A percentile compares a stretch with the other conserved stretches of the same genome.
These are phyloP conservation scores for Clavispora fructus DNA, from an alignment of 805 yeast genomes.

Conservation along the genomic window DNA sequence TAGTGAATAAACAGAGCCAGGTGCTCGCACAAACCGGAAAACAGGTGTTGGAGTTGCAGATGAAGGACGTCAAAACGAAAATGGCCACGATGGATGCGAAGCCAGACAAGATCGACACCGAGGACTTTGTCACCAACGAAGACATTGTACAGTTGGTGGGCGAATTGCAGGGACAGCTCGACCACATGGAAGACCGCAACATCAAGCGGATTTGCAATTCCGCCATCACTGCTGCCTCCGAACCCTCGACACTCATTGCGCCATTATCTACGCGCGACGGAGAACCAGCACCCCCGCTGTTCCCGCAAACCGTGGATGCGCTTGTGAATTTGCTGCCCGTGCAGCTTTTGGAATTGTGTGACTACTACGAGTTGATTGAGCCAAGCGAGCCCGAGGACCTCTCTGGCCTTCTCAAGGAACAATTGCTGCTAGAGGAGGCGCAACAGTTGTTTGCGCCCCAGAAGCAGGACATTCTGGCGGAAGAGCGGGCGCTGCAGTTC, in stretches of 20 bases:
- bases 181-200: slow-evolving; percentile 69
- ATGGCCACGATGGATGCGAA: slow-evolving; percentile 11
- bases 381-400: slow-evolving; percentile 11
- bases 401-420: slow-evolving; percentile 8
- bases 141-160: slow-evolving; percentile 84
- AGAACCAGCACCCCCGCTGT: slow-evolving; percentile 49
- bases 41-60: slow-evolving; percentile 66
- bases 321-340: slow-evolving; percentile 44
- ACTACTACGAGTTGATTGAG: slow-evolving; percentile 73
- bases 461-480: slow-evolving; percentile 4
- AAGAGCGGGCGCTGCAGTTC: slow-evolving; percentile 17
- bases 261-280: slow-evolving; percentile 80
- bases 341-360: slow-evolving; percentile 49
- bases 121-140: slow-evolving; percentile 70
- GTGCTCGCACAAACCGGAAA: slow-evolving; percentile 75
- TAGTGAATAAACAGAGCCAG: slow-evolving; percentile 60
- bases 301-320: slow-evolving; percentile 55
- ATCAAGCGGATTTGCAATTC: slow-evolving; percentile 67
- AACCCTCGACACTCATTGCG: slow-evolving; percentile 39
- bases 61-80: slow-evolving; percentile 42
- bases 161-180: slow-evolving; percentile 85
- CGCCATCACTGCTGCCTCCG: slow-evolving; percentile 36
- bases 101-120: slow-evolving; percentile 31
- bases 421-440: slow-evolving; percentile 13
- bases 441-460: slow-evolving; percentile 7